Evolutionary conservation across 2,329 filamentous ascomycete genomes (phyloP).

Genomic region (Pseudocercospora fijiensis): DNA sequence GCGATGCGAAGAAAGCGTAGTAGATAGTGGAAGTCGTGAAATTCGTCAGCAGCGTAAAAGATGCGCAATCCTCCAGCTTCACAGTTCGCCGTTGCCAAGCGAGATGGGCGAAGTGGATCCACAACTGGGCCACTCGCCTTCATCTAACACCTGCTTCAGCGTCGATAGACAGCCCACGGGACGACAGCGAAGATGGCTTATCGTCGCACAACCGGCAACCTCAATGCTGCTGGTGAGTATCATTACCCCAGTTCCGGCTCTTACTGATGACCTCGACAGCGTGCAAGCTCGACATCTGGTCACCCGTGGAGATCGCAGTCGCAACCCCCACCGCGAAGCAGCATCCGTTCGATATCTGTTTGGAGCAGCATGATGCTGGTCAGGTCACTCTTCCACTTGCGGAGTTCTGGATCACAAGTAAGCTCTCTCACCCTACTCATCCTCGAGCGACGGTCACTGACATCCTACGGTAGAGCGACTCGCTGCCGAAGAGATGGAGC

Average conservation of each 20-base stretch:
- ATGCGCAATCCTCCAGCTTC: background rate
- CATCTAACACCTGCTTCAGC: background rate
- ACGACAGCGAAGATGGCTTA: background rate
- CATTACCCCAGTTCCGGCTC: background rate
- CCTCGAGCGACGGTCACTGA: no score
- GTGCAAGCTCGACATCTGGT: background rate
- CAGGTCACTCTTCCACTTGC: no score
- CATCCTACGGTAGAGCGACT: no score
- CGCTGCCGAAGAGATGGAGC: no score
- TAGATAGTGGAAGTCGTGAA: constrained; percentile 2
- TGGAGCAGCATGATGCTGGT: no score
- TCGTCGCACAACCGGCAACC: background rate
- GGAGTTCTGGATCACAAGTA: no score
- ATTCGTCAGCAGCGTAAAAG: background rate
- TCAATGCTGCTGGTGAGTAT: background rate
- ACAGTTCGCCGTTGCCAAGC: background rate
- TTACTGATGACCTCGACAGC: background rate
- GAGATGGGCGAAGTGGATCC: background rate
- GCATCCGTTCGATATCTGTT: no score
- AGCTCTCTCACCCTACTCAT: no score
- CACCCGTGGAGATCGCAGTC: background rate
- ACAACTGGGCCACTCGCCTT: background rate
- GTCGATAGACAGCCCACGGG: background rate
- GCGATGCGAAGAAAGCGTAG: constrained; percentile 70
- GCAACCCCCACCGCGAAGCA: background rate